Conservation (phyloP, 768 basidiomycete species). For the Sistotremastrum niveocremeum region DNA sequence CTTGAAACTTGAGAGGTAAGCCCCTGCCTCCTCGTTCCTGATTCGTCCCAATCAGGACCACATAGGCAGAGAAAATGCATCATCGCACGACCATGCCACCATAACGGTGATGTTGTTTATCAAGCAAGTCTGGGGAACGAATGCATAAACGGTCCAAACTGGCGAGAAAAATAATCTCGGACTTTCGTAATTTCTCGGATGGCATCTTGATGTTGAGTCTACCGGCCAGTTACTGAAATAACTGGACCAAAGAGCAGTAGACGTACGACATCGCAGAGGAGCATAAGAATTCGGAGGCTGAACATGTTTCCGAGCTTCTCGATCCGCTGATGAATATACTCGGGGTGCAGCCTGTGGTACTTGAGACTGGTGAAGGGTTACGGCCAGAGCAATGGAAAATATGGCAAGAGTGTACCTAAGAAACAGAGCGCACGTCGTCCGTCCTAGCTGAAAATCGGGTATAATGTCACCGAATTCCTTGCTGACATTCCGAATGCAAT, state of each 20-base stretch:
- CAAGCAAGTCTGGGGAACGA: constrained; percentile 48
- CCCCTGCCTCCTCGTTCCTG: constrained; percentile 84
- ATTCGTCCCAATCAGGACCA: background rate
- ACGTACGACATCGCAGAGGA: constrained; percentile 85
- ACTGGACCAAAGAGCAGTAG: background rate
- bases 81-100: constrained; percentile 74
- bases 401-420: constrained; percentile 45
- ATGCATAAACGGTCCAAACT: constrained; percentile 1
- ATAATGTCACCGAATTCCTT: constrained; percentile 93
- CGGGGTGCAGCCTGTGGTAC: constrained; percentile 94
- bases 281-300: constrained; percentile 70
- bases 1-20: constrained; percentile 85
- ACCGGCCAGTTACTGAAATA: background rate
- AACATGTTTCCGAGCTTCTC: constrained; percentile 74
- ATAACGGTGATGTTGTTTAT: constrained; percentile 91
- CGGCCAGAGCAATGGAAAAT: background rate
- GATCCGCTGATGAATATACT: constrained; percentile 88
- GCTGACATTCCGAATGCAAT: constrained; percentile 73
- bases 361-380: constrained; percentile 42
- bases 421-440: constrained; percentile 84
- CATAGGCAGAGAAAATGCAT: background rate
- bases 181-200: constrained; percentile 91
- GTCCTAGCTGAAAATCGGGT: constrained; percentile 90
- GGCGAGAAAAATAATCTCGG: constrained; percentile 3
- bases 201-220: constrained; percentile 85